Conservation (phyloP, 495 filamentous ascomycete species). For the Xylaria cubensis region DNA sequence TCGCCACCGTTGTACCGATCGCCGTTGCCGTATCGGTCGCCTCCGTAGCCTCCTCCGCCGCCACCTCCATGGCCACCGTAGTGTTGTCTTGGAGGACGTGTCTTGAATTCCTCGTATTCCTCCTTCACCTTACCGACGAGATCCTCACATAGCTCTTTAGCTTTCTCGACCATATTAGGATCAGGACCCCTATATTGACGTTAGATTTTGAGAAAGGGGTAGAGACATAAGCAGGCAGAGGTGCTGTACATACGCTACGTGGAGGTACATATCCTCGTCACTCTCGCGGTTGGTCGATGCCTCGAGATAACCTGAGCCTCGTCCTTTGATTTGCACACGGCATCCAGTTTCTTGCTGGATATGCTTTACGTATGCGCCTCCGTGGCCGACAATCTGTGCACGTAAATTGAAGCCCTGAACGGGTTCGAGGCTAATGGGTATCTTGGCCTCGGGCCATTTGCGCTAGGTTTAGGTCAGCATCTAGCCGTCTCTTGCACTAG, state of each 20-base stretch:
- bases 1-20: conserved; percentile 42
- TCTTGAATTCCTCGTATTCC: conserved; percentile 89
- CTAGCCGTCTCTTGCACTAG: neutral
- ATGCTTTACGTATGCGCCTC: conserved; percentile 93
- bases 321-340: conserved; percentile 96
- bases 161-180: conserved; percentile 80
- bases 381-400: conserved; percentile 92
- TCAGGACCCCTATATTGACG: conserved; percentile 74
- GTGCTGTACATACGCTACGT: conserved; percentile 77
- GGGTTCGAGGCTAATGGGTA: conserved; percentile 87
- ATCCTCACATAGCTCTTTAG: conserved; percentile 87
- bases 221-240: neutral
- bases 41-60: conserved; percentile 34
- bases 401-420: conserved; percentile 95
- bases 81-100: conserved; percentile 73
- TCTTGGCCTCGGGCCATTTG: conserved; percentile 98
- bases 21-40: conserved; percentile 45
- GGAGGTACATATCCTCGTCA: conserved; percentile 93
- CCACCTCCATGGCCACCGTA: conserved; percentile 56
- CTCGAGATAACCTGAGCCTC: conserved; percentile 94
- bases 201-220: conserved; percentile 41
- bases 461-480: conserved; percentile 60
- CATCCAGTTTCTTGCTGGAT: conserved; percentile 94
- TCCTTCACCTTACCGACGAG: conserved; percentile 81
- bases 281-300: conserved; percentile 81